These are phyloP conservation scores for Glonium stellatum DNA, from an alignment of 495 filamentous ascomycete genomes.

Conservation along the genomic window DNA sequence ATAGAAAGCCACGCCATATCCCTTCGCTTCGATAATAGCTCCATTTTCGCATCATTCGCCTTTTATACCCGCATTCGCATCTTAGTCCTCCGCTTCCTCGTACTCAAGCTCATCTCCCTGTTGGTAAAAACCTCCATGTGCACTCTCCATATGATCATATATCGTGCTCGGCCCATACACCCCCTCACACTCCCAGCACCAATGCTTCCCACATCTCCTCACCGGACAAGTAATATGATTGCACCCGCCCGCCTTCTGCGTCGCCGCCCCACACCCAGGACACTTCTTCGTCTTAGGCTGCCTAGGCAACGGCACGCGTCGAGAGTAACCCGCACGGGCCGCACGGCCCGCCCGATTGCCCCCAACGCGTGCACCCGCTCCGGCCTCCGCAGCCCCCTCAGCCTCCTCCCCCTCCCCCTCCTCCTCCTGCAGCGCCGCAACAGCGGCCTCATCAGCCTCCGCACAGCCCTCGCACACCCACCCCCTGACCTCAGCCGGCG, in stretches of 20 bases:
- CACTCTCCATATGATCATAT: slow-evolving; percentile 34
- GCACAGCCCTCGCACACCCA: slow-evolving; percentile 34
- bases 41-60: too few relatives aligned
- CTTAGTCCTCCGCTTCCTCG: not conserved
- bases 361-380: not conserved
- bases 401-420: not conserved
- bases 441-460: not conserved
- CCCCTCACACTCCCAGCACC: slow-evolving; percentile 38
- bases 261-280: slow-evolving; percentile 33
- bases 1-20: too few relatives aligned
- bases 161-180: slow-evolving; percentile 10
- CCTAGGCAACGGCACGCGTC: too few relatives aligned
- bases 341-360: not conserved
- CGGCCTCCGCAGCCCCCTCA: not conserved
- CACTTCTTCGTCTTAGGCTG: slow-evolving; percentile 26
- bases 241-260: slow-evolving; percentile 35
- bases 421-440: not conserved
- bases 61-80: too few relatives aligned
- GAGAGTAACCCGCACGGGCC: too few relatives aligned
- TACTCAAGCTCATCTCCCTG: not conserved
- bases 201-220: slow-evolving; percentile 27
- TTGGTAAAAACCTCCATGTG: slow-evolving; percentile 15
- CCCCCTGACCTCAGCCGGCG: slow-evolving; percentile 25
- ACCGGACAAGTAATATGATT: slow-evolving; percentile 36
- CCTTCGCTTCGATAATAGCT: too few relatives aligned